Conservation (phyloP, 2,329 filamentous ascomycete species). For the Aspergillus jensenii region DNA sequence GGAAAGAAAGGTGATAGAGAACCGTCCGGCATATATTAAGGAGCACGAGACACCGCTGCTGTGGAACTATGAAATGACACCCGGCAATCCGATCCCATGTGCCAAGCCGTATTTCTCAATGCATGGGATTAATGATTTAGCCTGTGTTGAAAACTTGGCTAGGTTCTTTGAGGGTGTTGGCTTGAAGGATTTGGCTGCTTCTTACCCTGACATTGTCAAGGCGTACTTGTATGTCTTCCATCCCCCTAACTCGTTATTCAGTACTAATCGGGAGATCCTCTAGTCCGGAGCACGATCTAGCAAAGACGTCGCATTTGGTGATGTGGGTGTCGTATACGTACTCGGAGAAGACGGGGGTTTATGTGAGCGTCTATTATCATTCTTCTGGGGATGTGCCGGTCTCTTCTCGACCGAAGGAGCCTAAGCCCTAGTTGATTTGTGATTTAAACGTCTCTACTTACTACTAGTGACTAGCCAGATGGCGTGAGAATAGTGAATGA, state of each 20-base stretch:
- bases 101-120: constrained; percentile 18
- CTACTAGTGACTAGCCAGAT: too few species aligned
- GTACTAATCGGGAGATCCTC: background rate
- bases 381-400: background rate
- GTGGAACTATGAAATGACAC: background rate
- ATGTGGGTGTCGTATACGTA: constrained; percentile 5
- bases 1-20: background rate
- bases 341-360: background rate
- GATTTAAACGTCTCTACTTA: too few species aligned
- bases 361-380: constrained; percentile 6
- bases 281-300: background rate
- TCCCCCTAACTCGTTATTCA: background rate
- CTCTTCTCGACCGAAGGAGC: too few species aligned
- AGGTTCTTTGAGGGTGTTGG: background rate
- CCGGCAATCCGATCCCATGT: background rate
- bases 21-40: background rate
- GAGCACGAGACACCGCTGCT: background rate
- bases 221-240: background rate
- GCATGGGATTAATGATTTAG: constrained; percentile 14
- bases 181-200: background rate
- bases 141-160: background rate
- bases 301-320: background rate
- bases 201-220: background rate
- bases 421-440: too few species aligned
- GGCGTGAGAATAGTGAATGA: background rate